These are phyloP conservation scores for Guyanaporus albipodus DNA, from an alignment of 768 basidiomycete genomes.

Conservation along the genomic window DNA sequence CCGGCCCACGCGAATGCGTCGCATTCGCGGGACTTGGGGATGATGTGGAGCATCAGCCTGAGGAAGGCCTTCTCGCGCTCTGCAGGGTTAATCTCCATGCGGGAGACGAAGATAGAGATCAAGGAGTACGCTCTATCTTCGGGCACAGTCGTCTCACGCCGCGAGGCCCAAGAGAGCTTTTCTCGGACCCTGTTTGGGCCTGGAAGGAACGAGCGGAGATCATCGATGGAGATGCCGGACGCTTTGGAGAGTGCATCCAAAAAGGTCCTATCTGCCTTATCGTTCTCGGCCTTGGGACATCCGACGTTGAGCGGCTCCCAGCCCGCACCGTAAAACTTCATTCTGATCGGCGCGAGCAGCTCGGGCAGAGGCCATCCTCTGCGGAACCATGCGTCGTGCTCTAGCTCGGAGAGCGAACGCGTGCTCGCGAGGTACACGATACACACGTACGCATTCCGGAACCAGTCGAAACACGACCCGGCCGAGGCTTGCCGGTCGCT, in stretches of 20 bases:
- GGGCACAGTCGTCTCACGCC: background rate
- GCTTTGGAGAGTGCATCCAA: slow-evolving; percentile 1
- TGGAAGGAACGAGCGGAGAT: background rate
- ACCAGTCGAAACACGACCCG: slow-evolving; percentile 2
- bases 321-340: slow-evolving; percentile 5
- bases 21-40: slow-evolving; percentile 1
- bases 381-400: background rate
- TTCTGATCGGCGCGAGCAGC: slow-evolving; percentile 1
- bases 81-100: background rate
- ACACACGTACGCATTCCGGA: slow-evolving; percentile 3
- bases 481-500: background rate
- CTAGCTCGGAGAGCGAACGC: slow-evolving; percentile 1
- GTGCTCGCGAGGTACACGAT: slow-evolving; percentile 3
- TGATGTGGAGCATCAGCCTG: slow-evolving; percentile 4
- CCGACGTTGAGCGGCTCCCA: slow-evolving; percentile 2
- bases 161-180: slow-evolving; percentile 3
- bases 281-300: slow-evolving; percentile 2
- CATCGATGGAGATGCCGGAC: slow-evolving; percentile 2
- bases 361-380: slow-evolving; percentile 2
- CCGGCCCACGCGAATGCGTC: slow-evolving; percentile 8
- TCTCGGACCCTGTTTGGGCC: slow-evolving; percentile 7
- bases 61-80: slow-evolving; percentile 1
- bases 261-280: slow-evolving; percentile 2
- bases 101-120: slow-evolving; percentile 5
- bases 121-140: slow-evolving; percentile 1